Evolutionary conservation across 768 basidiomycete species (phyloP), one percentile per base, ranked within the genome.

Genomic region (Mycena leptocephala): DNA sequence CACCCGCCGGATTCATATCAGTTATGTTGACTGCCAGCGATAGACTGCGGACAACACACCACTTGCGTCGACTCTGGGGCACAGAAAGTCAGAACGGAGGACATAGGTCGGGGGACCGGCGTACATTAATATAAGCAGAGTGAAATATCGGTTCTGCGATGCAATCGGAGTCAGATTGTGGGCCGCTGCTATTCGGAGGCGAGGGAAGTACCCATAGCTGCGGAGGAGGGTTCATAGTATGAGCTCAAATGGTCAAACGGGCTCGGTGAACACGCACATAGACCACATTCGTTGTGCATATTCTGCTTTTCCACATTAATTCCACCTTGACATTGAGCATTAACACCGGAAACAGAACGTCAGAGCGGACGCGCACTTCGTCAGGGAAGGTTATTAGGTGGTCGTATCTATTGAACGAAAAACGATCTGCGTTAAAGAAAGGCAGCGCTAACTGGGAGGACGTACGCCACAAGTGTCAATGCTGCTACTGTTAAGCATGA

Each of bases 141-240:
- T 77, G 24, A 77, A 77, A 61, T 77, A 77, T 70, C 76, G 72
- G 62, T 77, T 77, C 76, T 77, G 61, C 3, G 37, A 32, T 13
- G 24, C 5, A 18, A 1, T 37, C 24, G 24, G 37, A 18, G 20
- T 70, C 41, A 41, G 35, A 5, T 32, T n/a, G 39, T n/a, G 18
- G n/a, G n/a, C n/a, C 7, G 59, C 5, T 7, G 48, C 14, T 11
- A 58, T 39, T 20, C 33, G 18, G 9, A 22, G 33, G 32, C 20
- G 46, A 7, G 8, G 7, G 18, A 58, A 35, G 20, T 30, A 73
- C 67, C 67, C 71, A 68, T 3, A 70, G 59, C 72, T 74, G 33
- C 20, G 22, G 30, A 55, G 24, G 59, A 20, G 37, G 32, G n/a
- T n/a, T n/a, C n/a, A n/a, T 16, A 41, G 6, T 8, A 22, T 46